Percentiles rank a stretch among this genome's conserved stretches.
These are phyloP conservation scores for Hordeum marinum DNA, from an alignment of 176 grass and related monocot genomes.

Conservation along the genomic window DNA sequence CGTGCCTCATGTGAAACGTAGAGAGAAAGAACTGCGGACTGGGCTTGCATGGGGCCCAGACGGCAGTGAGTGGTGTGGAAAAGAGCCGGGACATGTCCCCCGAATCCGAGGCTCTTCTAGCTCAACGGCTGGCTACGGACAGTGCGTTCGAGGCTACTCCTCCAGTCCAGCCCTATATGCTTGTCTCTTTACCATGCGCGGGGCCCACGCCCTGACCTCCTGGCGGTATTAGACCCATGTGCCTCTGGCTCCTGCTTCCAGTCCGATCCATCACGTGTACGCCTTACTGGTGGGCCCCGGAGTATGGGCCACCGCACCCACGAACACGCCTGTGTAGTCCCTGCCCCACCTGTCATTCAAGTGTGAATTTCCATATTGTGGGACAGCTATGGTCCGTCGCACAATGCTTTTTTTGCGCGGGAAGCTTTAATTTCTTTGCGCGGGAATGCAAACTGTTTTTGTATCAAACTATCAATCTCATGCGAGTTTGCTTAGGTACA, in stretches of 20 bases:
- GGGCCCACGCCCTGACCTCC: background rate
- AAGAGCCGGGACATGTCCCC: background rate
- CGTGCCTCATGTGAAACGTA: no score
- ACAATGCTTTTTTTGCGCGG: no score
- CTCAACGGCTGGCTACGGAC: background rate
- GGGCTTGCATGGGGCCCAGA: background rate
- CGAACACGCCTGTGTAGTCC: no score
- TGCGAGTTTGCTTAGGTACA: no score
- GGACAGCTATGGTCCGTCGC: no score
- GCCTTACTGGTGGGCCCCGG: background rate
- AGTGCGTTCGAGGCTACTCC: background rate
- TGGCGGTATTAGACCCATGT: background rate
- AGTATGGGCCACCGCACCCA: no score
- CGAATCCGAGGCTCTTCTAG: background rate
- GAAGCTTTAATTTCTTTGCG: no score
- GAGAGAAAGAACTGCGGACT: background rate
- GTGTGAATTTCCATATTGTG: no score
- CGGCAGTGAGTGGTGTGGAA: background rate
- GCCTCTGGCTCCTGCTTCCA: background rate
- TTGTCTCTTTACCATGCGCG: background rate
- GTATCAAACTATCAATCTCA: no score
- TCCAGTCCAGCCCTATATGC: background rate
- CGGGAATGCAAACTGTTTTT: no score
- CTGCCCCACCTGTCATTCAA: no score
- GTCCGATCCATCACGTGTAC: background rate